phyloP scores from a whole-genome alignment of 2,329 filamentous ascomycete genomes.

The Paecilomyces fulvus region DNA sequence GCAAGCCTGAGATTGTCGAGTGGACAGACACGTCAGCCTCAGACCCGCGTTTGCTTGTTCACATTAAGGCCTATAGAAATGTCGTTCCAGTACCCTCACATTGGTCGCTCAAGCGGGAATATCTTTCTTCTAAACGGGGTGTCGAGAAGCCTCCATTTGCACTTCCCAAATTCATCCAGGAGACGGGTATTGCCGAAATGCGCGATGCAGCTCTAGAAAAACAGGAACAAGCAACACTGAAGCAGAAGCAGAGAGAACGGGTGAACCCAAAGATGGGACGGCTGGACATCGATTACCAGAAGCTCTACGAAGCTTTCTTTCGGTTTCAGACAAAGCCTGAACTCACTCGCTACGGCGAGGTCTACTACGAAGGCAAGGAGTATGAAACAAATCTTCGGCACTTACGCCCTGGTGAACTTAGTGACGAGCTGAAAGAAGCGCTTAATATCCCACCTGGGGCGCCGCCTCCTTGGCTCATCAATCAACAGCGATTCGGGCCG shows the following conservation, averaged over 20 bases:
- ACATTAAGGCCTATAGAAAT: conserved; percentile 92
- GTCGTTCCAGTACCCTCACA: conserved; percentile 89
- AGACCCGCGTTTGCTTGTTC: conserved; percentile 79
- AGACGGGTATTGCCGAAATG: conserved; percentile 97
- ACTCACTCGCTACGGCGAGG: conserved; percentile 88
- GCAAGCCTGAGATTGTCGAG: conserved; percentile 87
- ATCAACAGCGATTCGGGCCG: conserved; percentile 87
- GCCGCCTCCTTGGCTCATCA: conserved; percentile 94
- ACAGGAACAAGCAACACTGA: conserved; percentile 81
- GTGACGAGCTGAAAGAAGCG: conserved; percentile 81
- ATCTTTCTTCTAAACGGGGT: conserved; percentile 91
- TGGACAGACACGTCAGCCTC: conserved; percentile 93
- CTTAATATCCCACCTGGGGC: conserved; percentile 88
- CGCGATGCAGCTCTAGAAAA: conserved; percentile 93
- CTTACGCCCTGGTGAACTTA: conserved; percentile 81
- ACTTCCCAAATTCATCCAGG: conserved; percentile 91
- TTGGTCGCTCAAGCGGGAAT: conserved; percentile 95
- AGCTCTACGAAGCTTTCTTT: conserved; percentile 97
- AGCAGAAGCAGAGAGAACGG: conserved; percentile 90
- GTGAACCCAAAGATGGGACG: conserved; percentile 95
- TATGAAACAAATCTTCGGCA: conserved; percentile 91
- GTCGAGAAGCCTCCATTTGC: conserved; percentile 93
- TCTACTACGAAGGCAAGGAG: conserved; percentile 99
- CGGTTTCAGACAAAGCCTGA: conserved; percentile 93
- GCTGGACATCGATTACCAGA: conserved; percentile 96